These are phyloP conservation scores for Heliocybe sulcata DNA, from an alignment of 1,284 basidiomycete species.

Conservation along the genomic window DNA sequence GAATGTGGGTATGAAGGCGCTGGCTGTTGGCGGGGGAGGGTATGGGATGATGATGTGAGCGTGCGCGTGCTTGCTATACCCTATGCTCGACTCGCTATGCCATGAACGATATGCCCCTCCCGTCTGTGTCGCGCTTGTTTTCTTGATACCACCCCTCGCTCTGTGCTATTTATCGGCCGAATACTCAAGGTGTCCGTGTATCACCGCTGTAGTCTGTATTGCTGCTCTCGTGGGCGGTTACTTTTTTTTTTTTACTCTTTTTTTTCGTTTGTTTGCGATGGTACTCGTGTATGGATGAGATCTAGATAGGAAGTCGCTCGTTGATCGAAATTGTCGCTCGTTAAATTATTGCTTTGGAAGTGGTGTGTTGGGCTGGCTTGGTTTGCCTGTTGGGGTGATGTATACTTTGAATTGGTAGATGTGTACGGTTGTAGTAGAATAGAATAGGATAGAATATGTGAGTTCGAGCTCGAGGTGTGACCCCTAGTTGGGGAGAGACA, in stretches of 20 bases:
- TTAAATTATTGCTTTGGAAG: not conserved
- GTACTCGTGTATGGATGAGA: no score
- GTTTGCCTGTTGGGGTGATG: no score
- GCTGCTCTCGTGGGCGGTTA: not conserved
- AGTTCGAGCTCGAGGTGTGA: no score
- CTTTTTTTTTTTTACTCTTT: not conserved
- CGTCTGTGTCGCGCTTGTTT: not conserved
- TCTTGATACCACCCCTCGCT: not conserved
- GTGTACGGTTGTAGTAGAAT: no score
- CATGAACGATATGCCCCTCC: not conserved
- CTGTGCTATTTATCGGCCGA: not conserved
- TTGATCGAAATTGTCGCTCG: not conserved
- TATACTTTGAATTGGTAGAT: no score
- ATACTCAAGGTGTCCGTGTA: no score
- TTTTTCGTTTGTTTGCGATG: not conserved
- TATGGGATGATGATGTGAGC: conserved; percentile 1
- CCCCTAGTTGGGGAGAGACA: no score
- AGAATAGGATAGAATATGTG: no score
- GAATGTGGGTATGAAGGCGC: not conserved
- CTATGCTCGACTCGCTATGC: no score
- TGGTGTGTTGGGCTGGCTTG: no score
- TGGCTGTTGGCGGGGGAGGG: not conserved
- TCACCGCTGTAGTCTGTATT: no score
- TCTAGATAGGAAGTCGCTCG: not conserved
- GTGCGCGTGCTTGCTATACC: no score